Evolutionary conservation across 2,329 filamentous ascomycete species (phyloP).

Genomic region (Colletotrichum sublineola): DNA sequence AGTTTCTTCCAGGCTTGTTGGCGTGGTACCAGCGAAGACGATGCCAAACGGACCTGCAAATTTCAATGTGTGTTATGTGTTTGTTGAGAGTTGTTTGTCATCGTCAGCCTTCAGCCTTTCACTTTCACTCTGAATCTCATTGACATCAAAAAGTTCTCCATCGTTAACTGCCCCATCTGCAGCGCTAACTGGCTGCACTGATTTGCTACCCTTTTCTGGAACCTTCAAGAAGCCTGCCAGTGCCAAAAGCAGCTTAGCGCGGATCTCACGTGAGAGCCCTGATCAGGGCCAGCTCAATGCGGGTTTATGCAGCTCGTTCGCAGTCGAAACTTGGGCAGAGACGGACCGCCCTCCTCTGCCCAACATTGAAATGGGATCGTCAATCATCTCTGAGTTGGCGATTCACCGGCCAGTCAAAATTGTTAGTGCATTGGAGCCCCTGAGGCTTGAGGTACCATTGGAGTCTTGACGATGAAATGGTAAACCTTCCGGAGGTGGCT

Average conservation of each 20-base stretch:
- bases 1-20: not conserved
- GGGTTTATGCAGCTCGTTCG: conserved; percentile 30
- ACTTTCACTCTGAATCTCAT: conserved; percentile 38
- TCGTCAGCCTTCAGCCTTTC: conserved; percentile 38
- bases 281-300: conserved; percentile 38
- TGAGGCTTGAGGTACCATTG: not conserved
- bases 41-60: not conserved
- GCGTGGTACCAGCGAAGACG: not conserved
- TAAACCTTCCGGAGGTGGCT: conserved; percentile 33
- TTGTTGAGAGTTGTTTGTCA: conserved; percentile 23
- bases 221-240: conserved; percentile 55
- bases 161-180: conserved; percentile 7
- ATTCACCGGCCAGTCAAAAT: conserved; percentile 33
- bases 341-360: conserved; percentile 9
- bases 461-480: conserved; percentile 22
- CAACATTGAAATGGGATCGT: conserved; percentile 31
- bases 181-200: conserved; percentile 36
- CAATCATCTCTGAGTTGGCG: conserved; percentile 31
- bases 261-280: conserved; percentile 43
- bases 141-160: conserved; percentile 40
- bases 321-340: conserved; percentile 33
- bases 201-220: conserved; percentile 53
- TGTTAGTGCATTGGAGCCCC: conserved; percentile 7
- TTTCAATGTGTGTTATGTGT: conserved; percentile 5
- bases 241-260: conserved; percentile 47